phyloP scores from a whole-genome alignment of 2,329 filamentous ascomycete species.

The Calonectria pseudoturangicola region DNA sequence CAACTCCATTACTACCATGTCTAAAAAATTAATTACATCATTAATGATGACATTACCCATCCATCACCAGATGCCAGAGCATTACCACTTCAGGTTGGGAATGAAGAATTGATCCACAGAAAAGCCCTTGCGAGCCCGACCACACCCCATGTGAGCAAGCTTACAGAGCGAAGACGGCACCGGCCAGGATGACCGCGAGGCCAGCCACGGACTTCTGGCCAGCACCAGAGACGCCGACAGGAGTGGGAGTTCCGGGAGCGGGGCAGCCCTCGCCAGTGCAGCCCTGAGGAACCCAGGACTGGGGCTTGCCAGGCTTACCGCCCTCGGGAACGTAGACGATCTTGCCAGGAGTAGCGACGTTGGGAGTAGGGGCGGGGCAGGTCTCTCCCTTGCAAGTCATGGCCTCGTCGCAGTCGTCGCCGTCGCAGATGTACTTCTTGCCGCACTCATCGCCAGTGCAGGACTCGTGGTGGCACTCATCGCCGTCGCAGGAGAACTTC shows the following conservation, averaged over 20 bases:
- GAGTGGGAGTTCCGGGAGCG: conserved; percentile 19
- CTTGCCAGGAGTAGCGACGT: conserved; percentile 14
- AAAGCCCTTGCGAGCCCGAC: conserved; percentile 22
- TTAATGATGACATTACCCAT: conserved; percentile 34
- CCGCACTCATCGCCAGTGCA: conserved; percentile 56
- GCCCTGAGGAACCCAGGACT: conserved; percentile 5
- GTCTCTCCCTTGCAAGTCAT: conserved; percentile 52
- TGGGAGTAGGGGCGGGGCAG: conserved; percentile 49
- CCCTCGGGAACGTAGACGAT: conserved; percentile 29
- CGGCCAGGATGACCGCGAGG: conserved; percentile 51
- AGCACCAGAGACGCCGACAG: conserved; percentile 52
- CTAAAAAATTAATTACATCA: conserved; percentile 31
- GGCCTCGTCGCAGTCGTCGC: conserved; percentile 55
- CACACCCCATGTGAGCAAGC: neutral
- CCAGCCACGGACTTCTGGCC: conserved; percentile 51
- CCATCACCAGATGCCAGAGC: conserved; percentile 31
- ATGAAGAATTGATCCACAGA: conserved; percentile 33
- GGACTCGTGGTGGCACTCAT: conserved; percentile 55
- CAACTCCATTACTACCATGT: conserved; percentile 36
- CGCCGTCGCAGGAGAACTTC: conserved; percentile 60
- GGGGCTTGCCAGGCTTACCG: neutral
- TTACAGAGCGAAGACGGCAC: conserved; percentile 54
- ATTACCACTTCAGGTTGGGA: conserved; percentile 30
- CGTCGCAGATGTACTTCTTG: conserved; percentile 59
- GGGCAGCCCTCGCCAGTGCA: conserved; percentile 24